These are phyloP conservation scores for Corinectria fuckeliana DNA, from an alignment of 2,329 filamentous ascomycete species.

Conservation along the genomic window DNA sequence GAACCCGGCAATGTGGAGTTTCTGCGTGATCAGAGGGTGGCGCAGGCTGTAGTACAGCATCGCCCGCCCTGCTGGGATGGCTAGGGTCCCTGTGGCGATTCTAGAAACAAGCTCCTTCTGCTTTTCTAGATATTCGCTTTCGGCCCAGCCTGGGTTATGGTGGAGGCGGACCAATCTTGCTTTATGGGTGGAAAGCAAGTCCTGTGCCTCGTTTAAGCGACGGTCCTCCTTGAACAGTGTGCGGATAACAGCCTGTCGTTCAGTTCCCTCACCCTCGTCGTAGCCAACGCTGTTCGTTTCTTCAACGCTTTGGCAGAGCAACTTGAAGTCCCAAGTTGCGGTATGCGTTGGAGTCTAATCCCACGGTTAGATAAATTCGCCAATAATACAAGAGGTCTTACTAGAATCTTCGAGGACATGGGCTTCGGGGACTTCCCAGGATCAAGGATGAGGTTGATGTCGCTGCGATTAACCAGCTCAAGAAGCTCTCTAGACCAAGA, in stretches of 20 bases:
- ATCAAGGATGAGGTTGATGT: slow-evolving; percentile 73
- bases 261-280: slow-evolving; percentile 82
- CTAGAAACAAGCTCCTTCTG: slow-evolving; percentile 90
- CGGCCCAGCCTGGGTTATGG: slow-evolving; percentile 77
- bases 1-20: slow-evolving; percentile 87
- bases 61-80: slow-evolving; percentile 85
- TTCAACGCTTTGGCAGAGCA: slow-evolving; percentile 74
- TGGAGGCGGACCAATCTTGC: slow-evolving; percentile 80
- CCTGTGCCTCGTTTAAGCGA: slow-evolving; percentile 84
- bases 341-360: slow-evolving; percentile 66
- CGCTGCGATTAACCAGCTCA: slow-evolving; percentile 79
- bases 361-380: slow-evolving; percentile 32
- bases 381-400: slow-evolving; percentile 38
- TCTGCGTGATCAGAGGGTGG: slow-evolving; percentile 89
- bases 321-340: slow-evolving; percentile 75
- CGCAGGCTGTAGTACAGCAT: slow-evolving; percentile 89
- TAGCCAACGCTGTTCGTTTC: slow-evolving; percentile 65
- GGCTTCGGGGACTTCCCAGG: slow-evolving; percentile 43
- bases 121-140: slow-evolving; percentile 86
- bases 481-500: slow-evolving; percentile 77
- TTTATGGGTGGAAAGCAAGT: slow-evolving; percentile 84
- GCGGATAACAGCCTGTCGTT: slow-evolving; percentile 81
- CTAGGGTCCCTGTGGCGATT: slow-evolving; percentile 85
- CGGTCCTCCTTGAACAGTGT: slow-evolving; percentile 92
- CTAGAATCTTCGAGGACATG: slow-evolving; percentile 49